These are phyloP conservation scores for Picea abies DNA, from an alignment of 83 land plant species.

Conservation along the genomic window DNA sequence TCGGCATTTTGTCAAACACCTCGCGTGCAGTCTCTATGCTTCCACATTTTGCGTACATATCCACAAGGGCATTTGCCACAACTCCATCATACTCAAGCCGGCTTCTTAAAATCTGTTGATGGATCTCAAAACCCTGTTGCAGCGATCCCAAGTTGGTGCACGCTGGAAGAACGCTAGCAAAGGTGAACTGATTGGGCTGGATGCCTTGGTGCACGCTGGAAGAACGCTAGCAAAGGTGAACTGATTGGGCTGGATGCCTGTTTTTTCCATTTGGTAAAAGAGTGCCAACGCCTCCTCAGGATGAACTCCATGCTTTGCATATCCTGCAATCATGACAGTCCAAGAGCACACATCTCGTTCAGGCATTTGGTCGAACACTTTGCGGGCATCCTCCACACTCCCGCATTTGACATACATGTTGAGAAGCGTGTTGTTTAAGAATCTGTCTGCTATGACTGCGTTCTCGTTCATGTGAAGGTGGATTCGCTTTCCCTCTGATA, in stretches of 20 bases:
- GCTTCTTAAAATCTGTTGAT: background rate
- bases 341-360: conserved; percentile 16
- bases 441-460: background rate
- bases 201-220: too few species aligned
- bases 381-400: background rate
- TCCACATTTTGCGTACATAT: conserved; percentile 22
- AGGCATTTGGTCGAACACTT: background rate
- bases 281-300: conserved; percentile 12
- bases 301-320: background rate
- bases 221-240: background rate
- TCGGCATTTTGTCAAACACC: conserved; percentile 17
- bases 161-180: too few species aligned
- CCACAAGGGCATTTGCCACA: conserved; percentile 13
- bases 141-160: background rate
- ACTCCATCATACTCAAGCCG: too few species aligned
- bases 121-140: background rate
- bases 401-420: background rate
- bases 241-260: background rate
- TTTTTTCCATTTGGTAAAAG: conserved; percentile 16
- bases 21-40: conserved; percentile 5
- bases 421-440: background rate
- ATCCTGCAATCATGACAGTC: conserved; percentile 20
- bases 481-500: conserved; percentile 1
- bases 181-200: too few species aligned
- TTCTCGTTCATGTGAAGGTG: conserved; percentile 14